Percentiles rank a stretch among this genome's conserved stretches.
These are phyloP conservation scores for Solanum lycopersicoides DNA, from an alignment of 257 asterid genomes.

Conservation along the genomic window DNA sequence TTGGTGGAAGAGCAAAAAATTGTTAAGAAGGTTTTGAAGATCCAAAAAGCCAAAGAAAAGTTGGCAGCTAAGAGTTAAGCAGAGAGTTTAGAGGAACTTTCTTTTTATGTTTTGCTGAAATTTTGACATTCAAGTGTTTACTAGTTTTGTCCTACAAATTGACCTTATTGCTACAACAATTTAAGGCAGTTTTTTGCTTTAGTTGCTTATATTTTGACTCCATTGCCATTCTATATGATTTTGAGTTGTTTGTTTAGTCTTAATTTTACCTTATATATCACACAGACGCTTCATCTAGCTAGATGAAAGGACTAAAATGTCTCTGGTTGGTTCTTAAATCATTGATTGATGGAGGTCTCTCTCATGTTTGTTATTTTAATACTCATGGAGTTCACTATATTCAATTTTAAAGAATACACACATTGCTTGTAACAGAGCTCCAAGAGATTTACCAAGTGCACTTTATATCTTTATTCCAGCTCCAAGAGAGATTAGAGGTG, in stretches of 20 bases:
- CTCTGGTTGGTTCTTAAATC: background rate
- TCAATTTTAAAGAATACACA: too few relatives aligned
- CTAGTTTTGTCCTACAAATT: background rate
- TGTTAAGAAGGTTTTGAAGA: conserved; percentile 36
- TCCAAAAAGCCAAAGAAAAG: conserved; percentile 29
- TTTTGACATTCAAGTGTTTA: conserved; percentile 3
- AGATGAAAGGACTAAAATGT: background rate
- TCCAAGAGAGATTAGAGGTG: background rate
- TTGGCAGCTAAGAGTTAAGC: conserved; percentile 12
- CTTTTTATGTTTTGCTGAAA: background rate
- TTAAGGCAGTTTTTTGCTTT: background rate
- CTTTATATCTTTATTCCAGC: background rate
- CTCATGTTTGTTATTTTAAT: background rate
- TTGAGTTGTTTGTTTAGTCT: background rate
- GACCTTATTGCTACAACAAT: background rate
- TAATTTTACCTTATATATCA: background rate
- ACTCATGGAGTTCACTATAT: background rate
- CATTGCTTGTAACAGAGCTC: background rate
- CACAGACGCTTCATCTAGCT: background rate
- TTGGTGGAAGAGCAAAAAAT: conserved; percentile 37
- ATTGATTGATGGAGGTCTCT: background rate
- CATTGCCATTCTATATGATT: background rate
- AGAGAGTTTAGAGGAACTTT: background rate
- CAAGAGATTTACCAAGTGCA: too few relatives aligned
- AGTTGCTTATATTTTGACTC: background rate